Evolutionary conservation across 2,329 filamentous ascomycete species (phyloP).

Genomic region (Alternaria burnsii): DNA sequence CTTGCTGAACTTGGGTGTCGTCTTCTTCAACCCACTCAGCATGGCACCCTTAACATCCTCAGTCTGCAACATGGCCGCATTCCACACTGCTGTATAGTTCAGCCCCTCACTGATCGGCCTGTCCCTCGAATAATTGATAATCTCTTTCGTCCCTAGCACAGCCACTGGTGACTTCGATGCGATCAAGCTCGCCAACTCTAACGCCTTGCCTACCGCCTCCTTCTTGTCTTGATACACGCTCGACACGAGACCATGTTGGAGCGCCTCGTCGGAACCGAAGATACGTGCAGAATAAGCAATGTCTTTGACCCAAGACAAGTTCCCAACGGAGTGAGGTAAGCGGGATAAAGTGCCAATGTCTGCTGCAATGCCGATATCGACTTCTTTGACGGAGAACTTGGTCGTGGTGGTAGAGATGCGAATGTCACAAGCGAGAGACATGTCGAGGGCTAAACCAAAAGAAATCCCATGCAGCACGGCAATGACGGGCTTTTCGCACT

Average conservation of each 20-base stretch:
- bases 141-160: conserved; percentile 85
- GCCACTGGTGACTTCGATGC: conserved; percentile 87
- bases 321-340: conserved; percentile 76
- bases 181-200: conserved; percentile 71
- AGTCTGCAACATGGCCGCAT: conserved; percentile 82
- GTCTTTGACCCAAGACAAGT: conserved; percentile 79
- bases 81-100: conserved; percentile 88
- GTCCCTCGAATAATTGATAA: conserved; percentile 83
- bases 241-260: conserved; percentile 74
- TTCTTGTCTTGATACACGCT: conserved; percentile 69
- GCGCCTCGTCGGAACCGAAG: conserved; percentile 74
- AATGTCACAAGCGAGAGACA: conserved; percentile 74
- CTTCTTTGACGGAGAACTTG: conserved; percentile 78
- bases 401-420: conserved; percentile 69
- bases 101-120: conserved; percentile 79
- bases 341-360: conserved; percentile 79
- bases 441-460: conserved; percentile 54
- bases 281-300: conserved; percentile 75
- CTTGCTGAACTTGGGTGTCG: conserved; percentile 84
- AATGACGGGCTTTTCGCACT: conserved; percentile 77
- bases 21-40: conserved; percentile 78
- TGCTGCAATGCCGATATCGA: conserved; percentile 81
- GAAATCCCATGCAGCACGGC: conserved; percentile 47
- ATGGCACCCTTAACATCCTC: conserved; percentile 78
- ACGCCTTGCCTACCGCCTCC: conserved; percentile 67